Base-by-base conservation (phyloP, 2,329 filamentous ascomycete species). In the Scopulariopsis brevicaulis region DNA sequence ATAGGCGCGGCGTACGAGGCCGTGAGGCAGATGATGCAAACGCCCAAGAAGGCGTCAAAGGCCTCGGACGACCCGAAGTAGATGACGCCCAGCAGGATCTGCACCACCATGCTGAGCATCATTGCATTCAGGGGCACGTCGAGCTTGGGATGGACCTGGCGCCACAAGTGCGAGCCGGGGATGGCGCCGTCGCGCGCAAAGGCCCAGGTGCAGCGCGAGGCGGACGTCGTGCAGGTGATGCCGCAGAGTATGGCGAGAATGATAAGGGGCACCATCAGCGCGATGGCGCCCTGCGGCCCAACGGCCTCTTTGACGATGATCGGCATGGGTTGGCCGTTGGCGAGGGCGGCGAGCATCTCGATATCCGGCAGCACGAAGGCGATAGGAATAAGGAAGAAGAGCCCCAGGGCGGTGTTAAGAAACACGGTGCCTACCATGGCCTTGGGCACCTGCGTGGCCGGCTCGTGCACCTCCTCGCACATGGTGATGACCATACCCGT, bases 401-500 rank as follows among this genome's bases (percentile, higher is more conserved):
- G 75, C 50, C 86, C 86, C 61, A 79, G 80, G 62, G 86, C 65
- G 55, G 79, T 82, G 75, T 89, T 89, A 70, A 89, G 77, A 63
- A 83, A 62, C 63, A 89, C 77, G 62, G 85, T 86, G 56, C 74
- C 74, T 52, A 88, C 84, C 82, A 90, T 87, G 64, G 86, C 86
- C 69, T 85, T 86, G 63, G 86, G 85, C 10, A 89, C 85, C 68
- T 89, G 86, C 2, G 77, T 81, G 0, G 83, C 76, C 4, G 86
- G 86, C 54, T 82, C 73, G 66, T 79, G 76, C 14, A 88, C 85
- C 68, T 89, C 86, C 70, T 90, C 86, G 64, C 84, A 88, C 86
- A 89, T 89, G 61, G 83, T 87, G 67, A 90, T 86, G 60, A 90
- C 86, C 87, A 90, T 90, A 70, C 87, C 87, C 0, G 86, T 89